Evolutionary conservation across 2,329 filamentous ascomycete genomes (phyloP).

Genomic region (Paraphaeosphaeria sporulosa): DNA sequence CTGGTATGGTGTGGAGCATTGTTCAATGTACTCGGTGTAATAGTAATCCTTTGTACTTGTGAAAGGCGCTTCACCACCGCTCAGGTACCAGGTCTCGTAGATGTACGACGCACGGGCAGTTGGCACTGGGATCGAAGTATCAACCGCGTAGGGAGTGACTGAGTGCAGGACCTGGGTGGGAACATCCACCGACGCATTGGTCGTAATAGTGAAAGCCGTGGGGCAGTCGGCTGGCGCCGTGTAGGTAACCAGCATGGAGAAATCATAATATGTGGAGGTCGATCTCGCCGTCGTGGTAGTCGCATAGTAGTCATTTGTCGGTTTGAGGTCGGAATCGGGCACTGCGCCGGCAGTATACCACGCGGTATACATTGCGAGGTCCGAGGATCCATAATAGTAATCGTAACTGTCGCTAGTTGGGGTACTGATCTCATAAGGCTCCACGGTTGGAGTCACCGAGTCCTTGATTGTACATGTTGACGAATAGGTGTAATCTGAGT

Average conservation of each 20-base stretch:
- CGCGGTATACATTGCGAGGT: slow-evolving; percentile 27
- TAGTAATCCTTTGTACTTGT: slow-evolving; percentile 28
- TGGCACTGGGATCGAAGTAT: slow-evolving; percentile 24
- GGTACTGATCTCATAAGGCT: slow-evolving; percentile 27
- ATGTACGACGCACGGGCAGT: slow-evolving; percentile 13
- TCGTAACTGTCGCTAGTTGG: not conserved
- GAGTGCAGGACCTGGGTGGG: slow-evolving; percentile 34
- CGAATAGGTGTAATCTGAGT: not conserved
- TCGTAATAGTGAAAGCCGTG: slow-evolving; percentile 24
- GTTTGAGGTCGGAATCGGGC: slow-evolving; percentile 33
- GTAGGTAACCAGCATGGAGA: slow-evolving; percentile 41
- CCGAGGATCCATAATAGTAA: slow-evolving; percentile 12
- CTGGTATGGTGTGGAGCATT: slow-evolving; percentile 28
- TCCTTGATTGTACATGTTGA: slow-evolving; percentile 28
- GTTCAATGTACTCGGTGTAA: slow-evolving; percentile 35
- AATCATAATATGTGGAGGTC: slow-evolving; percentile 21
- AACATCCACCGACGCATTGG: slow-evolving; percentile 23
- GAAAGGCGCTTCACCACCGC: slow-evolving; percentile 35
- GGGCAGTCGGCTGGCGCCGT: slow-evolving; percentile 40
- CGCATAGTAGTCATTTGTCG: slow-evolving; percentile 18
- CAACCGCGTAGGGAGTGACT: slow-evolving; percentile 25
- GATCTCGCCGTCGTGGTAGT: slow-evolving; percentile 16
- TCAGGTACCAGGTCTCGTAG: slow-evolving; percentile 36
- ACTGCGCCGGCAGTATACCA: slow-evolving; percentile 35
- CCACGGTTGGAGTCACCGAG: slow-evolving; percentile 34